Base-by-base conservation (phyloP, 1,284 basidiomycete species). In the Wallemia ichthyophaga region DNA sequence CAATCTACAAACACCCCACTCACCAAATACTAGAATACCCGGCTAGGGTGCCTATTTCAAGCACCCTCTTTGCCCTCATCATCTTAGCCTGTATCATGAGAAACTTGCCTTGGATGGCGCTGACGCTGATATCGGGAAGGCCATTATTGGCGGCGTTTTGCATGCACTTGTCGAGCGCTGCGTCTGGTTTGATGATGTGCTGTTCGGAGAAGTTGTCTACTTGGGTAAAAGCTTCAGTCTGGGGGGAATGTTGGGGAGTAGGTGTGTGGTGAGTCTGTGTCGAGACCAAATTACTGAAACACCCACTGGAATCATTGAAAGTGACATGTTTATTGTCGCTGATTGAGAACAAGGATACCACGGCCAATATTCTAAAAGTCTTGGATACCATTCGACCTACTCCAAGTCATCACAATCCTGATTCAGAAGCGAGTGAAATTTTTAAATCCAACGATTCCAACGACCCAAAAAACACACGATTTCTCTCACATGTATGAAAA, bases 31-130 rank as follows among this genome's bases (percentile, higher is more conserved):
- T 37, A 19, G 67, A 72, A 59, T 63, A 78, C 76, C 77, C 78
- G 64, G 76, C 78, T 1, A 80, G 70, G 5, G 78, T 79, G 1
- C 78, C 79, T 57, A 81, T 73, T 63, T 80, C 78, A 31, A 80
- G 67, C 25, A 78, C 70, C 56, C 72, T 66, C 67, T 76, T 77
- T 58, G 75, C 77, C 5, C 69, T 64, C 59, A 76, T 69, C 0
- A 75, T 72, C 27, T 69, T 67, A 7, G 73, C 75, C 23, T 76
- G 62, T 2, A 80, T 71, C 61, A 75, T 69, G 58, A 79, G 64
- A 61, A 77, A 72, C 65, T 78, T 79, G 21, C 77, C 79, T 64
- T 80, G 77, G 0, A 75, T 72, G 2, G 72, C 65, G 59, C 72
- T 74, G 57, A 79, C 77, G 7, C 75, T 73, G 56, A 79, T 78